Evolutionary conservation across 2,329 filamentous ascomycete genomes (phyloP), one percentile per base, ranked within the genome.

Genomic region (Chrysoporthe cubensis): DNA sequence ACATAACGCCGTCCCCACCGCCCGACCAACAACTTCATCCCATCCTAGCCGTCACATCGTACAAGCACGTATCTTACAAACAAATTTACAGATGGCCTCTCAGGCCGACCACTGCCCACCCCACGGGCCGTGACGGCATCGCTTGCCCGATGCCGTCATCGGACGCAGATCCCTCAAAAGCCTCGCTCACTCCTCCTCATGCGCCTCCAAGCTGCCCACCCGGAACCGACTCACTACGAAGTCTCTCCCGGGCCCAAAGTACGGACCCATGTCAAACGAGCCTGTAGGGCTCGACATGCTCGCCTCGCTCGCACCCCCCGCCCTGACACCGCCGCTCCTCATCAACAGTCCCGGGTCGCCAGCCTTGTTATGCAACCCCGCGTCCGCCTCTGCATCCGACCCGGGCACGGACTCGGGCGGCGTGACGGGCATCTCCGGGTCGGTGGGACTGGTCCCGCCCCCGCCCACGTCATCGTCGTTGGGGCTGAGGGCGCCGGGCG

Each of bases 191-290:
- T 70, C 69, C 46, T 70, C 69, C 58, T 69, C 43, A 18, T 70
- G 69, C 34, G 69, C 67, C 58, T 70, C 69, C 58, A 70, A 46
- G 34, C 67, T 62, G 21, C 69, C 67, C 3, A 69, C 37, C 50
- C 63, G 62, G 18, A 69, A 69, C 18, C 69, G 52, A n/a, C 50
- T 69, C 14, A 64, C 63, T 3, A 70, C 59, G 58, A 70, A 70
- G n/a, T 64, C 67, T 14, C 65, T 60, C 11, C 63, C 63, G 18
- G 54, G 21, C 7, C 57, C 60, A 32, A 69, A 69, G 34, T 67
- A 66, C 1, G 64, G 56, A 13, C 62, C 64, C 44, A 66, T 46
- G 11, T 70, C 69, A 56, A 61, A 68, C 14, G 21, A 46, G 48
- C n/a, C 50, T 14, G 40, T 48, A 52, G 46, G 43, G 58, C 59